Conservation (phyloP, 306 rosid genomes). For the Potentilla sterilis region DNA sequence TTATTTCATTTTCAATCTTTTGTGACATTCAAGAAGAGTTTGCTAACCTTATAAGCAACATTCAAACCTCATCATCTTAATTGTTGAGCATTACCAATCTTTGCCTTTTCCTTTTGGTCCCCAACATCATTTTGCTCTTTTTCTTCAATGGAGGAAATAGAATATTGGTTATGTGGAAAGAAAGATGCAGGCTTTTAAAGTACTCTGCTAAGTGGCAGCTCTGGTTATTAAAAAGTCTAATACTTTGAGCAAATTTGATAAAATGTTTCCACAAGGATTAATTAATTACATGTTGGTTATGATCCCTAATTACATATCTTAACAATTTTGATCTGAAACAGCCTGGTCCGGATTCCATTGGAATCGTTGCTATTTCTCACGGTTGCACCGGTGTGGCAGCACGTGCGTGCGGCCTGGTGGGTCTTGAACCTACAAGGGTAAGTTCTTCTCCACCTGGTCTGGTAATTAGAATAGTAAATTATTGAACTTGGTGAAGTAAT, state of each 20-base stretch:
- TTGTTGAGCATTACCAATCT: conserved; percentile 5
- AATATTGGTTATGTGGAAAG: neutral
- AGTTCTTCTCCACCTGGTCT: conserved; percentile 29
- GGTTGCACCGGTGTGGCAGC: conserved; percentile 99
- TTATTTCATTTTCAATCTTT: conserved; percentile 17
- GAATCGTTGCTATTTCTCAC: conserved; percentile 99
- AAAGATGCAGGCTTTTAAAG: conserved; percentile 13
- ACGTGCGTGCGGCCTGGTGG: conserved; percentile 98
- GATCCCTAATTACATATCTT: neutral
- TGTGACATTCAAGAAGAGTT: conserved; percentile 27
- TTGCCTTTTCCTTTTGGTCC: conserved; percentile 19
- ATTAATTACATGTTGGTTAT: neutral
- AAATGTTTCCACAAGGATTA: neutral
- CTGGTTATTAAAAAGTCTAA: neutral
- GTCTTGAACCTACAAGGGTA: conserved; percentile 95
- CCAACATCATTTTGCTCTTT: neutral
- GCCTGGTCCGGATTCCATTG: conserved; percentile 99
- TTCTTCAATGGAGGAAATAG: neutral
- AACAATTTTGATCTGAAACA: conserved; percentile 34
- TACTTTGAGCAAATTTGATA: neutral
- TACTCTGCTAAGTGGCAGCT: neutral
- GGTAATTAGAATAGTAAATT: neutral
- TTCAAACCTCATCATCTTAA: conserved; percentile 7
- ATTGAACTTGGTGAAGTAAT: neutral
- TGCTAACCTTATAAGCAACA: conserved; percentile 44